These are phyloP conservation scores for Gyromitra esculenta DNA, from an alignment of 2,329 filamentous ascomycete species.

Conservation along the genomic window DNA sequence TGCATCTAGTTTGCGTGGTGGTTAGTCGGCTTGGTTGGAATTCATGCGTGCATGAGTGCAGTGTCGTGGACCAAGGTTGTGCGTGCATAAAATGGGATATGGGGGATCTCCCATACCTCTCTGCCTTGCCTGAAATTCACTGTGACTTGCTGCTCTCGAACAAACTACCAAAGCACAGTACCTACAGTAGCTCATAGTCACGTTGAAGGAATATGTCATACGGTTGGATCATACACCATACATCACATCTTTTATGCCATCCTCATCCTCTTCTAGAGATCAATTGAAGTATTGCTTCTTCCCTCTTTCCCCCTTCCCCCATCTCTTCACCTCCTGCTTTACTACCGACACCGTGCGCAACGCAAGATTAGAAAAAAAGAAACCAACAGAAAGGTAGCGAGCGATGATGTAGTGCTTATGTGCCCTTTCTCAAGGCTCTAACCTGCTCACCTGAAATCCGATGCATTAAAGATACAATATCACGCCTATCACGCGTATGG, in stretches of 20 bases:
- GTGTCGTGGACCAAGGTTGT: constrained; percentile 42
- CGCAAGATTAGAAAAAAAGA: constrained; percentile 28
- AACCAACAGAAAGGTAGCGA: constrained; percentile 19
- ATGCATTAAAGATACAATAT: constrained; percentile 30
- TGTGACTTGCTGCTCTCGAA: constrained; percentile 27
- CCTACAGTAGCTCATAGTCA: constrained; percentile 21
- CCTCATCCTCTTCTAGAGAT: constrained; percentile 9
- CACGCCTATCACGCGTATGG: constrained; percentile 27
- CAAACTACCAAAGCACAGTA: constrained; percentile 4
- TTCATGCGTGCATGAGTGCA: constrained; percentile 38
- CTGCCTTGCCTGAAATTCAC: background rate
- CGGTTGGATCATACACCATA: constrained; percentile 9
- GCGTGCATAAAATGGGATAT: constrained; percentile 44
- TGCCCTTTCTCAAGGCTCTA: constrained; percentile 15
- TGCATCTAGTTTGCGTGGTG: constrained; percentile 18
- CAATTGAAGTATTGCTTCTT: constrained; percentile 39
- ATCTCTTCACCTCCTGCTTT: constrained; percentile 5
- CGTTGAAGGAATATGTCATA: constrained; percentile 6
- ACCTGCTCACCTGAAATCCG: constrained; percentile 34
- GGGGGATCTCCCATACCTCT: constrained; percentile 35
- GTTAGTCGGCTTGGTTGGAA: constrained; percentile 39
- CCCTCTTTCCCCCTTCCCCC: background rate
- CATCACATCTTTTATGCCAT: constrained; percentile 13
- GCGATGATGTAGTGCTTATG: constrained; percentile 31
- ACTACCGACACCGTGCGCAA: constrained; percentile 7